Evolutionary conservation across 2,329 filamentous ascomycete genomes (phyloP).

Genomic region (Exserohilum rostratum): DNA sequence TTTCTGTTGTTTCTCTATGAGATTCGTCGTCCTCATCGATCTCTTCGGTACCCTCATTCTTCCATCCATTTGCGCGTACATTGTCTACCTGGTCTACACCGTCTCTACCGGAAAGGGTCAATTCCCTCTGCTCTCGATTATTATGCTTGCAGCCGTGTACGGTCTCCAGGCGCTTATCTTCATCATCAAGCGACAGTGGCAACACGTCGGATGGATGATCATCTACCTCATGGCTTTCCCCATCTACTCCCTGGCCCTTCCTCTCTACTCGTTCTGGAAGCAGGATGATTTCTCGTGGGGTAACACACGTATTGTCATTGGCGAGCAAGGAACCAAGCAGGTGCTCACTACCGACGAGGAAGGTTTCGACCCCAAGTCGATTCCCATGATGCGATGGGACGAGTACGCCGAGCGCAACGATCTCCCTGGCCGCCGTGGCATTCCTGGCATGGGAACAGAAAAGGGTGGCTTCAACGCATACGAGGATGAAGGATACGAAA

Average conservation of each 20-base stretch:
- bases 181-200: conserved; percentile 96
- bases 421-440: conserved; percentile 86
- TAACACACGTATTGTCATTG: conserved; percentile 96
- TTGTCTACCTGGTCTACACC: conserved; percentile 84
- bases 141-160: conserved; percentile 89
- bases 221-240: conserved; percentile 97
- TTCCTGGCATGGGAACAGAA: conserved; percentile 57
- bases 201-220: conserved; percentile 99
- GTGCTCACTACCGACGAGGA: conserved; percentile 83
- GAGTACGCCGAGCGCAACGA: conserved; percentile 89
- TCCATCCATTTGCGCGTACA: conserved; percentile 84
- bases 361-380: conserved; percentile 86
- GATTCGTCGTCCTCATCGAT: conserved; percentile 94
- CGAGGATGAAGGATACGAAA: conserved; percentile 81
- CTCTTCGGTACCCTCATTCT: conserved; percentile 90
- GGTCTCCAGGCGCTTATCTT: conserved; percentile 96
- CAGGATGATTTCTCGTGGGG: conserved; percentile 99
- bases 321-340: conserved; percentile 89
- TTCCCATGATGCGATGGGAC: conserved; percentile 95
- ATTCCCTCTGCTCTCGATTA: conserved; percentile 84
- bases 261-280: conserved; percentile 99
- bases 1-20: conserved; percentile 99
- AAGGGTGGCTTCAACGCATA: conserved; percentile 67
- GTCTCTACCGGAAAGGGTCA: conserved; percentile 72
- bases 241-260: conserved; percentile 88